A percentile compares a stretch with the other conserved stretches of the same genome.
Evolutionary conservation across 768 basidiomycete species (phyloP).

Genomic region (Lyophyllum atratum): DNA sequence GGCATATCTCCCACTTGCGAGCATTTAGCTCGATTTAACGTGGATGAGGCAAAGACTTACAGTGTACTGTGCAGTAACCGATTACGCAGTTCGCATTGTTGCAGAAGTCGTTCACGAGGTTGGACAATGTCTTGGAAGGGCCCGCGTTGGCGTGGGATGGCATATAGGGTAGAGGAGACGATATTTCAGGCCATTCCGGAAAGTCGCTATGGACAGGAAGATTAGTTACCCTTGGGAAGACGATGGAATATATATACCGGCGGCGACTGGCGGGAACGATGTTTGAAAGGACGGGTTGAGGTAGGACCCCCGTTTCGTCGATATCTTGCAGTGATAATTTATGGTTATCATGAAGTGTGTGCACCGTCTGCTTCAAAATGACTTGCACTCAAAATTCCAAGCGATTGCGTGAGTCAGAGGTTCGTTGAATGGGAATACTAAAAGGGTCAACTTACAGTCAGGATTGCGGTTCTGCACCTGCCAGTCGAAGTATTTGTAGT

Average conservation of each 20-base stretch:
- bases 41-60: constrained; percentile 28
- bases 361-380: constrained; percentile 49
- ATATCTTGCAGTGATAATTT: constrained; percentile 44
- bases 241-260: constrained; percentile 13
- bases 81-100: constrained; percentile 51
- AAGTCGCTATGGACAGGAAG: constrained; percentile 27
- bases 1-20: constrained; percentile 28
- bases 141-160: constrained; percentile 5
- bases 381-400: constrained; percentile 40
- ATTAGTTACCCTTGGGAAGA: background rate
- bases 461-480: constrained; percentile 33
- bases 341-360: constrained; percentile 40
- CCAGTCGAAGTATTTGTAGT: constrained; percentile 56
- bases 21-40: background rate
- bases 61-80: constrained; percentile 51
- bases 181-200: constrained; percentile 29
- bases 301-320: constrained; percentile 50
- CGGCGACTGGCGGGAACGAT: constrained; percentile 23
- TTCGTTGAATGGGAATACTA: background rate
- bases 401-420: background rate
- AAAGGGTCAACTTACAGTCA: constrained; percentile 34
- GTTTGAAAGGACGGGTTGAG: constrained; percentile 33
- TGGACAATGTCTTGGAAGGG: constrained; percentile 27
- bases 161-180: constrained; percentile 6
- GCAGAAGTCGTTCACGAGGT: constrained; percentile 48